A percentile compares a stretch with the other conserved stretches of the same genome.
Evolutionary conservation across 2,329 filamentous ascomycete species (phyloP).

Genomic region (Truncatella angustata): DNA sequence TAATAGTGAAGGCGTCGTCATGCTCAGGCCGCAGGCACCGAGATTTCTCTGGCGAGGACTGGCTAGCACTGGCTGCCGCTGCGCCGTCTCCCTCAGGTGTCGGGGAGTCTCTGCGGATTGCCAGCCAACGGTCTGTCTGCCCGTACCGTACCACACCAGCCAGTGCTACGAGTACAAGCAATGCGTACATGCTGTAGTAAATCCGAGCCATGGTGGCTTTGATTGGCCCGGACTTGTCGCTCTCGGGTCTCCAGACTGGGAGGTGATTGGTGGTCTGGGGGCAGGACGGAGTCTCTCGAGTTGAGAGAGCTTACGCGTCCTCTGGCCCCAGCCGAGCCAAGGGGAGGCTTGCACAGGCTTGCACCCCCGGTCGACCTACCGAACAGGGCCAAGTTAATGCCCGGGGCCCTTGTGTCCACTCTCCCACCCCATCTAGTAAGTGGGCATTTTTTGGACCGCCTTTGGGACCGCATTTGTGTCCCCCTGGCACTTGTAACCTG

Average conservation of each 20-base stretch:
- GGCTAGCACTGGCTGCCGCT: background rate
- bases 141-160: too few relatives aligned
- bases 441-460: too few relatives aligned
- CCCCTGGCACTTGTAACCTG: too few relatives aligned
- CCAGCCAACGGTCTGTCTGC: background rate
- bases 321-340: slow-evolving; percentile 7
- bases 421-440: too few relatives aligned
- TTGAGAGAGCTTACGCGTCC: slow-evolving; percentile 11
- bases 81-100: background rate
- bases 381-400: slow-evolving; percentile 11
- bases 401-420: slow-evolving; percentile 8
- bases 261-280: slow-evolving; percentile 1
- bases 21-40: slow-evolving; percentile 10
- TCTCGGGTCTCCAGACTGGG: background rate
- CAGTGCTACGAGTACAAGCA: too few relatives aligned
- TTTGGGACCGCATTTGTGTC: too few relatives aligned
- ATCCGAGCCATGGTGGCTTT: background rate
- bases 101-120: background rate
- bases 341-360: background rate
- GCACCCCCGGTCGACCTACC: slow-evolving; percentile 10
- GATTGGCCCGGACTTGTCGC: slow-evolving; percentile 6
- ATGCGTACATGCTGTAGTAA: background rate
- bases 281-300: background rate
- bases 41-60: background rate
- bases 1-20: slow-evolving; percentile 6